Evolutionary conservation across 257 asterid genomes (phyloP), one percentile per base, ranked within the genome.

Genomic region (Solanum okadae): DNA sequence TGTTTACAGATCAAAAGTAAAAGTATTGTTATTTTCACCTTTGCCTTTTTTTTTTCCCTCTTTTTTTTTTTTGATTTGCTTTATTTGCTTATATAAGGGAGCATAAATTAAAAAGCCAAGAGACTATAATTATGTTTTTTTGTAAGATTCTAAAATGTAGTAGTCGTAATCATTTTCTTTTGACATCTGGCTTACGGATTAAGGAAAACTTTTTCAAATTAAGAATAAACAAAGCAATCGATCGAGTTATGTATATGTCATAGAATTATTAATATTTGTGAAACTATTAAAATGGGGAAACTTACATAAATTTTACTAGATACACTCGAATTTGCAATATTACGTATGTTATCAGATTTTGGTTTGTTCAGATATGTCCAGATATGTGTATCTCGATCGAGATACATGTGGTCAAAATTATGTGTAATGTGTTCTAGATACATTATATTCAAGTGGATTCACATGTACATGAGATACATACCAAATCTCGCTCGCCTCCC

Each of bases 1-100:
- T 84, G 59, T 85, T 85, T 89, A 82, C 89, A 90, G 85, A 88
- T 77, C 91, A 76, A 93, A 93, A 91, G 94, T 42, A 72, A 86
- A 91, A 90, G 90, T 91, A 91, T 44, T 89, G 87, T 85, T 83
- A 72, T 92, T 89, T 90, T 92, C 90, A 68, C 87, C 93, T 91
- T 90, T 91, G 75, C 85, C 68, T 88, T 85, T 87, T 85, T 87
- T 84, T 61, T 87, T 34, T 40, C 87, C 81, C 12, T 9, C 10
- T 38, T 77, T 88, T 87, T 84, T 84, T 23, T 61, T 23, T n/a
- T 59, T 5, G 3, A n/a, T 40, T 78, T 63, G 56, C 76, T 84
- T 68, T 84, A 56, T 34, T 40, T 82, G 37, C 86, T 35, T 83
- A 46, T 10, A 34, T 84, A 49, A 15, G 85, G 35, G 12, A 78